phyloP scores from a whole-genome alignment of 495 filamentous ascomycete genomes.

The Neurospora sp. region DNA sequence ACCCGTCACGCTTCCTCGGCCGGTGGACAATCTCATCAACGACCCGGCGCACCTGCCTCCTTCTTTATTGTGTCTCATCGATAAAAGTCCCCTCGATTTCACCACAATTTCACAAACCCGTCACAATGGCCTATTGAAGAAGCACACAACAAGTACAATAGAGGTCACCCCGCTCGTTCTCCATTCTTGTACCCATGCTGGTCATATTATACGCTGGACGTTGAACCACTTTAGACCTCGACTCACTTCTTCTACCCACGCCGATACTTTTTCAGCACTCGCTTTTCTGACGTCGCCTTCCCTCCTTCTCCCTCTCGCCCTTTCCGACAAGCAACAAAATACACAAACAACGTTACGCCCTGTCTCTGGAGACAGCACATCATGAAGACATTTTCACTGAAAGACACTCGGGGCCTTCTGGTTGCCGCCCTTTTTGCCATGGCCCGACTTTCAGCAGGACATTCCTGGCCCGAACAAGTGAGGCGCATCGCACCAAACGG shows the following conservation, averaged over 20 bases:
- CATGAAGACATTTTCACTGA: not conserved
- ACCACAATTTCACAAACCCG: not conserved
- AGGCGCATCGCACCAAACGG: constrained; percentile 62
- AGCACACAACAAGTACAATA: not conserved
- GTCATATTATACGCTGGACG: not conserved
- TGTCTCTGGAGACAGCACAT: not conserved
- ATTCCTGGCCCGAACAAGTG: constrained; percentile 74
- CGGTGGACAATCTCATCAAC: not conserved
- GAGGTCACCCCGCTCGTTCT: not conserved
- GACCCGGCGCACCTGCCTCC: not conserved
- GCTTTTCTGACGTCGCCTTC: not conserved
- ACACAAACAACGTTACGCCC: not conserved
- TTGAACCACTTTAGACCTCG: not conserved
- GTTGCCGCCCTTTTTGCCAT: constrained; percentile 27
- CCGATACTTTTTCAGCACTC: not conserved
- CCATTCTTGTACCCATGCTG: not conserved
- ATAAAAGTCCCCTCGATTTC: not conserved
- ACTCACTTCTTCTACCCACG: not conserved
- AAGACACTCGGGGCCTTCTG: constrained; percentile 6
- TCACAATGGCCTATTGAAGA: not conserved
- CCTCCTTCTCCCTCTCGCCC: not conserved
- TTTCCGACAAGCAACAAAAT: not conserved
- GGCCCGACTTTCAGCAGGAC: constrained; percentile 35
- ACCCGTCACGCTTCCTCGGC: not conserved
- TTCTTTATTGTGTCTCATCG: not conserved